Evolutionary conservation across 2,329 filamentous ascomycete genomes (phyloP).

Genomic region (Alternaria incomplexa): DNA sequence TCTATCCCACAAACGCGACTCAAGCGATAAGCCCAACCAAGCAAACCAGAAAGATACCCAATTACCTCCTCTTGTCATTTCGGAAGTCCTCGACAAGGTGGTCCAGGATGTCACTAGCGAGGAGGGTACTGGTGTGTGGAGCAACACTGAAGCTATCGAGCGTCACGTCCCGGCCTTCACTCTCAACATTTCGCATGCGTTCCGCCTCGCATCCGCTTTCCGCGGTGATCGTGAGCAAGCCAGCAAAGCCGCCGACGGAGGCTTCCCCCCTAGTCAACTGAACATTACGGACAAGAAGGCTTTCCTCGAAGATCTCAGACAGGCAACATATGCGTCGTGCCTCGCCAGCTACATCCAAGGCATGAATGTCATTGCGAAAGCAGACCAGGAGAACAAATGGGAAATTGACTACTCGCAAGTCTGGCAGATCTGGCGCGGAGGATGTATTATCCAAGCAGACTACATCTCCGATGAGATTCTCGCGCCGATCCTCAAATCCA

Average conservation of each 20-base stretch:
- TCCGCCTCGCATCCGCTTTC: conserved; percentile 69
- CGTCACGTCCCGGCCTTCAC: conserved; percentile 70
- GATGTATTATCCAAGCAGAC: conserved; percentile 74
- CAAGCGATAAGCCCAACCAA: conserved; percentile 3
- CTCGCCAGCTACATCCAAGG: conserved; percentile 70
- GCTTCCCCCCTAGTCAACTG: conserved; percentile 49
- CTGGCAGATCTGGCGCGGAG: conserved; percentile 69
- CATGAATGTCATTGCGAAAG: conserved; percentile 66
- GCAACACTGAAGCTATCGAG: conserved; percentile 65
- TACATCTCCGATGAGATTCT: conserved; percentile 66
- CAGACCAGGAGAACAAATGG: conserved; percentile 66
- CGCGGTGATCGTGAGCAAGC: conserved; percentile 61
- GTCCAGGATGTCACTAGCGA: conserved; percentile 71
- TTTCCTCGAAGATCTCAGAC: conserved; percentile 65
- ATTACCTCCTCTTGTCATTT: conserved; percentile 58
- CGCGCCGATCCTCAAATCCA: conserved; percentile 50
- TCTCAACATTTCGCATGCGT: conserved; percentile 66
- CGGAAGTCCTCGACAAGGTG: conserved; percentile 71
- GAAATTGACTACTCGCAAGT: conserved; percentile 59
- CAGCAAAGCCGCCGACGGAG: conserved; percentile 54
- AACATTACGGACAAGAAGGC: conserved; percentile 40
- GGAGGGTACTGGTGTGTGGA: conserved; percentile 72
- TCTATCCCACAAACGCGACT: conserved; percentile 62
- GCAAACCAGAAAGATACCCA: conserved; percentile 20
- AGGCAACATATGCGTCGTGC: conserved; percentile 67